These are phyloP conservation scores for Drechslerella coelobrocha DNA, from an alignment of 2,329 filamentous ascomycete genomes.

Conservation along the genomic window DNA sequence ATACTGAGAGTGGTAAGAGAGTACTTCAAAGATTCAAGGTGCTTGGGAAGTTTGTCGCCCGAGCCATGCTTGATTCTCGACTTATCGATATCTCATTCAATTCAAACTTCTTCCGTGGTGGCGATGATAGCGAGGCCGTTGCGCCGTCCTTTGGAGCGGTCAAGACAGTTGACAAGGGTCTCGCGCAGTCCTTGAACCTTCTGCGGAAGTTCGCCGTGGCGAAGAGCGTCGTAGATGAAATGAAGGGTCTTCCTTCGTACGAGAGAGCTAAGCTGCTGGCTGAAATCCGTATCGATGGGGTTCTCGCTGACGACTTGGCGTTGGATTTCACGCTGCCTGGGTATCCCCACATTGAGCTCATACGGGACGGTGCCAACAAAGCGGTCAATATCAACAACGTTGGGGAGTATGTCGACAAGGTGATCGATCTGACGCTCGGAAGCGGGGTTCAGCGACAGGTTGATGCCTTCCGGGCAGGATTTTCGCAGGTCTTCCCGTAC, in stretches of 20 bases:
- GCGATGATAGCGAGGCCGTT: conserved; percentile 69
- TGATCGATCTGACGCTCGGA: conserved; percentile 91
- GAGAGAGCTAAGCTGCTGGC: conserved; percentile 76
- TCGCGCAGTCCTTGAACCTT: conserved; percentile 83
- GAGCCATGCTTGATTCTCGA: conserved; percentile 96
- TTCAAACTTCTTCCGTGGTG: conserved; percentile 94
- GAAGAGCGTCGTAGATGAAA: conserved; percentile 81
- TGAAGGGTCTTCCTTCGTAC: conserved; percentile 68
- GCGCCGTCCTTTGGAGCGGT: conserved; percentile 86
- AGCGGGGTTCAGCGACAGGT: conserved; percentile 85
- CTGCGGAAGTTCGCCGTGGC: conserved; percentile 84
- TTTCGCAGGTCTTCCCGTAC: conserved; percentile 96
- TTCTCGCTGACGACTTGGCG: conserved; percentile 81
- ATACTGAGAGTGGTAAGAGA: conserved; percentile 80
- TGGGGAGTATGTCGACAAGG: conserved; percentile 82
- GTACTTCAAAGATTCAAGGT: conserved; percentile 88
- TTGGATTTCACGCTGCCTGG: conserved; percentile 95
- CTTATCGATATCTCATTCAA: conserved; percentile 99
- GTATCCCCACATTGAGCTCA: conserved; percentile 83
- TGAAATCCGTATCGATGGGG: conserved; percentile 75
- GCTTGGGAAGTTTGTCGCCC: conserved; percentile 94
- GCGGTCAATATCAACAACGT: conserved; percentile 89
- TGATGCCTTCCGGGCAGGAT: conserved; percentile 87
- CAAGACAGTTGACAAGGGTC: conserved; percentile 82
- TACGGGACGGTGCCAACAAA: conserved; percentile 74